These are phyloP conservation scores for Cenchrus fungigraminus DNA, from an alignment of 176 grass and related monocot species.

Conservation along the genomic window DNA sequence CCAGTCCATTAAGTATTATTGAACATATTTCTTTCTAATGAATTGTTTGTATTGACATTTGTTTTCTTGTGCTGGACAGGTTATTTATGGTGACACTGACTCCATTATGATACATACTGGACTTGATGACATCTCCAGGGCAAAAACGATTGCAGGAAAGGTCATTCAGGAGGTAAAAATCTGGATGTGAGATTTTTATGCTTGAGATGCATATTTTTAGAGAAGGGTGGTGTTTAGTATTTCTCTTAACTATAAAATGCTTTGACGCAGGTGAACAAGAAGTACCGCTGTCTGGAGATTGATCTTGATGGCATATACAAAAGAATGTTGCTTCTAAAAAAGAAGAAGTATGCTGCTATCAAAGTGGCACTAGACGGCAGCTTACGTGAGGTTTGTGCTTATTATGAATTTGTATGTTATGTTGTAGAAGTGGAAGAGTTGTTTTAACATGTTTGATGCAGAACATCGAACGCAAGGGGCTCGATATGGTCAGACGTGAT, in stretches of 20 bases:
- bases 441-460: conserved; percentile 54
- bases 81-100: conserved; percentile 98
- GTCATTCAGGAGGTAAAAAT: conserved; percentile 88
- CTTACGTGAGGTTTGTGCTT: conserved; percentile 56
- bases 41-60: conserved; percentile 16
- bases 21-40: conserved; percentile 27
- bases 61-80: conserved; percentile 54
- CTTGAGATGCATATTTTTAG: conserved; percentile 1
- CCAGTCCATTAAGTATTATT: background rate
- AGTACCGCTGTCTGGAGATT: conserved; percentile 90
- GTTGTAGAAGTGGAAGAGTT: conserved; percentile 24
- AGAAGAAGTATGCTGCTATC: conserved; percentile 98
- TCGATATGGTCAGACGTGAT: conserved; percentile 97
- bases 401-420: conserved; percentile 24
- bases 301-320: conserved; percentile 99
- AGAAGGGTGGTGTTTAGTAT: conserved; percentile 6
- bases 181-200: conserved; percentile 18
- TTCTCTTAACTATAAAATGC: conserved; percentile 29
- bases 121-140: conserved; percentile 84
- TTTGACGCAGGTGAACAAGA: conserved; percentile 85
- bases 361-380: conserved; percentile 71
- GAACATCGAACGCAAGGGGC: conserved; percentile 93
- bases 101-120: conserved; percentile 99
- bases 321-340: conserved; percentile 98
- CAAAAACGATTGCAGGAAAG: conserved; percentile 88